phyloP scores from a whole-genome alignment of 2,329 filamentous ascomycete genomes.

The Fusarium domesticum region DNA sequence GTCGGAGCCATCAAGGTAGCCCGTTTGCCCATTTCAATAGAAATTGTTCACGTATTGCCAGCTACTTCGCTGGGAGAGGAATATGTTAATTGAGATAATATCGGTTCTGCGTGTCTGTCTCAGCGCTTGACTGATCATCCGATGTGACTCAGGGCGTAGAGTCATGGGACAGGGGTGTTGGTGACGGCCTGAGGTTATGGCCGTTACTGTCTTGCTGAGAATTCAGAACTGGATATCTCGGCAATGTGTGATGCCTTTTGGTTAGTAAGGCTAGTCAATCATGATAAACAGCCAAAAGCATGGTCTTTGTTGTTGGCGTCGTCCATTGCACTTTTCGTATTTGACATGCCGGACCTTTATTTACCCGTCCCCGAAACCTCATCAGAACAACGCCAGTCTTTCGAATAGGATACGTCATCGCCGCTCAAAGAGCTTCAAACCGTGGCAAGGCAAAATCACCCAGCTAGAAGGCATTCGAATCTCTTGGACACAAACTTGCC shows the following conservation, averaged over 20 bases:
- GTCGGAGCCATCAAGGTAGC: background rate
- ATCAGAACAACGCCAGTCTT: too few species aligned
- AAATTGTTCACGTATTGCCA: too few species aligned
- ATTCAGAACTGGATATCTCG: too few species aligned
- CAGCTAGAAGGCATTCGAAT: background rate
- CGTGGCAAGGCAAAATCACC: background rate
- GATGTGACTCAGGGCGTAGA: background rate
- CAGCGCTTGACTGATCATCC: background rate
- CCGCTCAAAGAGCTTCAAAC: background rate
- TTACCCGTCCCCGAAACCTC: too few species aligned
- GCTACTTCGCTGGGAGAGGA: constrained; percentile 17
- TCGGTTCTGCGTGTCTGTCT: background rate
- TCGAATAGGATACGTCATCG: background rate
- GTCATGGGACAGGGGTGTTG: too few species aligned
- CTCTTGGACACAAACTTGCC: background rate
- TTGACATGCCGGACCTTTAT: background rate
- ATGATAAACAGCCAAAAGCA: too few species aligned
- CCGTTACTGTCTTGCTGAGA: too few species aligned
- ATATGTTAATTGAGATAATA: constrained; percentile 3
- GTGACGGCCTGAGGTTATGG: too few species aligned
- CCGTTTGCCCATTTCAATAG: background rate
- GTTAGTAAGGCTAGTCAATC: too few species aligned
- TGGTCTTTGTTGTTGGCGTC: too few species aligned
- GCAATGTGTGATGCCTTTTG: too few species aligned
- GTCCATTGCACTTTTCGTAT: too few species aligned